Evolutionary conservation across 2,329 filamentous ascomycete genomes (phyloP), one percentile per base, ranked within the genome.

Genomic region (Fusarium lyarnte): DNA sequence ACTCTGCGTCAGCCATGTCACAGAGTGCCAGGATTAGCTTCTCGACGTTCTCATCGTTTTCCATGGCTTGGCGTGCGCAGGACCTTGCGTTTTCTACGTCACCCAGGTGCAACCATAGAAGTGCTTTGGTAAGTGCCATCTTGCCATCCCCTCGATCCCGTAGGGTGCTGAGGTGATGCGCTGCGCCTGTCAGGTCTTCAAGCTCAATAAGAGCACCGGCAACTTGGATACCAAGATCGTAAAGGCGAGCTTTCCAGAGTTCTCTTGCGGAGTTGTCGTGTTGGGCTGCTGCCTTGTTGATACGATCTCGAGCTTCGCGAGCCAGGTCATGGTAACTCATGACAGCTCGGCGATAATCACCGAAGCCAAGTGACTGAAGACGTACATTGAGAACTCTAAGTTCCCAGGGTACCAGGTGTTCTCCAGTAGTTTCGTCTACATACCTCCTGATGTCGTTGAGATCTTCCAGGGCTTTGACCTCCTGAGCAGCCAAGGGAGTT

Each of bases 291-390:
- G 89, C 86, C 36, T 83, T 85, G 23, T 84, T 82, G 9, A 93
- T 84, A 63, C 88, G 87, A 5, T 85, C 84, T 23, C 94, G 87
- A 5, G 93, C 94, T 80, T 97, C 94, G 13, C 93, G 84, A 0
- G 92, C 94, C 5, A 98, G 87, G 70, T 97, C 94, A 79, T 97
- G 97, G 79, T 97, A 94, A 47, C 93, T 93, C 87, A 96, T 95
- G 63, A 99, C 91, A 7, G 93, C 93, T 69, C 95, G 88, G 8
- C 95, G 88, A 54, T 91, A 89, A 81, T 99, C 96, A 8, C 92
- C 92, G 72, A 96, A 97, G 2, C 94, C 94, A 49, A 97, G 88
- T 0, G 93, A 94, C 74, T 97, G 94, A 25, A 98, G 86, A 3
- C 95, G 89, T 13, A 98, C 92, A 11, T 92, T 91, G 21, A 98